Base-by-base conservation (phyloP, 345 rosid species). In the Camelina sativa region DNA sequence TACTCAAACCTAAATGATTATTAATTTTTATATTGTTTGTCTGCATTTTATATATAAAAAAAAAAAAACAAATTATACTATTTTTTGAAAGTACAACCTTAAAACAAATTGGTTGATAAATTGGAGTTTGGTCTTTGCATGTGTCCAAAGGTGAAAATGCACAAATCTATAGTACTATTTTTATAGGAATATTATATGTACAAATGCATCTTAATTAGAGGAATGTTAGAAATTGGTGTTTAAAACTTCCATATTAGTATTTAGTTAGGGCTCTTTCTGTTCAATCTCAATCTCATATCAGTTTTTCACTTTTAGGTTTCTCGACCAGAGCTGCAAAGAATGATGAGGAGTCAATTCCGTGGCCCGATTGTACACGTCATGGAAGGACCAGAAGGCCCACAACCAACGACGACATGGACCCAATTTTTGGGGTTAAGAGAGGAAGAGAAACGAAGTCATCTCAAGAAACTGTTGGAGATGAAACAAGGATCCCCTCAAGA, bases 281-380 rank as follows among this genome's bases (percentile, higher is more conserved):
- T 28, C 32, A 7, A 25, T 12, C 2, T 47, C 4, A 37, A 3
- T 17, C 65, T 43, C 11, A 47, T 32, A 28, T 13, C 3, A 12
- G 17, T 50, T n/a, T 7, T 41, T 13, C 67, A 0, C 20, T 62
- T 44, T 2, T 80, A 94, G 97, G 85, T 88, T 0, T 72, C 91
- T 0, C 44, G n/a, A 16, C 69, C 82, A 0, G 89, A 87, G 75
- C 5, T 87, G 37, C 38, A 30, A 51, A 84, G 82, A 23, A 7
- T 92, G 4, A 51, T 89, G 78, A 79, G 28, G 73, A 64, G 79
- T 60, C 84, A 79, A 54, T 67, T 37, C 41, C 72, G 84, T 13
- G 96, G 97, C 2, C 88, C 91, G 5, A 82, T 95, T 17, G 87
- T 95, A 19, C 85, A 76, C 69, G 3, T 90, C 12, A 76, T 20